phyloP scores from a whole-genome alignment of 306 rosid genomes.

The Inga oerstediana region DNA sequence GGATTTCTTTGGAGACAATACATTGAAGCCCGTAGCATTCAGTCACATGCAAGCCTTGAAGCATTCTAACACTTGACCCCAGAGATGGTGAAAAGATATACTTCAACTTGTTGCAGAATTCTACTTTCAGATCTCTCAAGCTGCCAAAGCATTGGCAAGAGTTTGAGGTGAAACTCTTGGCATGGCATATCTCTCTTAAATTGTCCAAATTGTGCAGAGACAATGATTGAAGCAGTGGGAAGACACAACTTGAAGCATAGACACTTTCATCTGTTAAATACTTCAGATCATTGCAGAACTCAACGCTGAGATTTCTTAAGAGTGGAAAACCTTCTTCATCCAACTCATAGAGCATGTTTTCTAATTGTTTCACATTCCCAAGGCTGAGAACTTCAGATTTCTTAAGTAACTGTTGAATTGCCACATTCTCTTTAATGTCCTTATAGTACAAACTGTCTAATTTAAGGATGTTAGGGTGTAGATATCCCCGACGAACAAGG shows the following conservation, averaged over 20 bases:
- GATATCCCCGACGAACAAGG: conserved; percentile 13
- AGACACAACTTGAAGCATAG: not conserved
- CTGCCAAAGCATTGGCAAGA: conserved; percentile 23
- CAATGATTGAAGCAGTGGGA: conserved; percentile 23
- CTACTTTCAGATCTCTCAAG: conserved; percentile 4
- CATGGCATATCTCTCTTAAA: conserved; percentile 13
- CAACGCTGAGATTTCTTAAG: conserved; percentile 16
- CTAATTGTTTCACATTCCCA: not conserved
- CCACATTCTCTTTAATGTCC: not conserved
- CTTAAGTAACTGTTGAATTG: conserved; percentile 8
- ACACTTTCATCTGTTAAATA: conserved; percentile 14
- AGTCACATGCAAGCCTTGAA: conserved; percentile 28
- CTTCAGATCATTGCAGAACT: conserved; percentile 20
- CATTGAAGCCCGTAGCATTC: conserved; percentile 23
- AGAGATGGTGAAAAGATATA: conserved; percentile 12
- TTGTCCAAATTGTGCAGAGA: conserved; percentile 2
- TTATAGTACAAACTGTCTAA: not conserved
- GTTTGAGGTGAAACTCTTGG: not conserved
- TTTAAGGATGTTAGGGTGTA: conserved; percentile 24
- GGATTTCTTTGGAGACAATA: not conserved
- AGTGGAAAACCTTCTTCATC: conserved; percentile 19
- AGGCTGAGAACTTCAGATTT: conserved; percentile 29
- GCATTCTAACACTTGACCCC: conserved; percentile 6
- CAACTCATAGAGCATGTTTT: conserved; percentile 21
- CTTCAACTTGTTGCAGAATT: conserved; percentile 21